A percentile compares a stretch with the other conserved stretches of the same genome.
phyloP scores from a whole-genome alignment of 192 early-diverging fungal species.

The Rhizophagus sp. region DNA sequence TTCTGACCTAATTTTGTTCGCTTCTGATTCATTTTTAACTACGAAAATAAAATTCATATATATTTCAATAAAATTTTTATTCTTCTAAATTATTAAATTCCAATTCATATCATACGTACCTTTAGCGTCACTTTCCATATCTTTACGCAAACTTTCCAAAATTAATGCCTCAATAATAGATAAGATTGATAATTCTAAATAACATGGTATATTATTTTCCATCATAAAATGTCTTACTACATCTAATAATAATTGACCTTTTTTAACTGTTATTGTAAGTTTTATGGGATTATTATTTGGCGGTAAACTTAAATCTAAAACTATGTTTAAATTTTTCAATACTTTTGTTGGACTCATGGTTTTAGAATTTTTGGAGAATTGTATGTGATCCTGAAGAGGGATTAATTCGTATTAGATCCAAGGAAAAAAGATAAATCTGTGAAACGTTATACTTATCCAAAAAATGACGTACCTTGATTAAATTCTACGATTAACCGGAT shows the following conservation, averaged over 20 bases:
- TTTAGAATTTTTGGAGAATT: neutral
- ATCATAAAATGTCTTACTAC: conserved; percentile 40
- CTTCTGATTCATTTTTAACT: conserved; percentile 1
- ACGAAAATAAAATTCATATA: neutral
- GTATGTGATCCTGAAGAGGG: neutral
- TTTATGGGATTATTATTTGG: neutral
- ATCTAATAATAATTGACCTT: conserved; percentile 50
- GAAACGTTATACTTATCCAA: too few relatives aligned
- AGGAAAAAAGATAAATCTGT: too few relatives aligned
- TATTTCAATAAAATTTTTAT: neutral
- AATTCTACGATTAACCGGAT: too few relatives aligned
- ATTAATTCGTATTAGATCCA: too few relatives aligned
- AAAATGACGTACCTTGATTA: too few relatives aligned
- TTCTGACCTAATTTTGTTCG: neutral
- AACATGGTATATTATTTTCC: conserved; percentile 47
- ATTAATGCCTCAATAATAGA: conserved; percentile 44
- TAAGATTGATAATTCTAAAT: conserved; percentile 48
- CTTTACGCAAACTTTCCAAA: conserved; percentile 33
- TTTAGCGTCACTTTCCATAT: conserved; percentile 32
- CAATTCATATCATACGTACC: conserved; percentile 16
- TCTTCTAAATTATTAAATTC: neutral
- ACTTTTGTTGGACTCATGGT: neutral
- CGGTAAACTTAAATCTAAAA: neutral
- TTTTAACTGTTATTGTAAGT: neutral
- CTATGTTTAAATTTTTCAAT: neutral